Base-by-base conservation (phyloP, 1,284 basidiomycete species). In the Trichosporon sp. region DNA sequence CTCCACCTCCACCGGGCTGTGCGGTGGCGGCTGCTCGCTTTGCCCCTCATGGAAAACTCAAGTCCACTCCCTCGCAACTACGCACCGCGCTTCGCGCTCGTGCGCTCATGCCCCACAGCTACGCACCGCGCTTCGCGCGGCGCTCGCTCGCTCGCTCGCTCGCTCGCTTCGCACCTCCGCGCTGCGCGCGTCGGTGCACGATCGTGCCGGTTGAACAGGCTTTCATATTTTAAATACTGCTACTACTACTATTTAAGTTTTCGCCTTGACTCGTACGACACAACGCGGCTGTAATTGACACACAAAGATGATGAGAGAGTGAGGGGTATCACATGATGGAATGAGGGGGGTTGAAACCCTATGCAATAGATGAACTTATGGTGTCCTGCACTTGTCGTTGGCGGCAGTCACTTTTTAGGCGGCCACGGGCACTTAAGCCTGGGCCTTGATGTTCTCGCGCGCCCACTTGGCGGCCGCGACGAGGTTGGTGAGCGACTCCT, bases 391-490 rank as follows among this genome's bases (percentile, higher is more conserved):
- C 56, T 60, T 60, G 56, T 60, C 27, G 56, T 60, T 60, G 44
- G 44, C 27, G 56, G 56, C 29, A 60, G 56, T 29, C 56, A 60
- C 56, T 60, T 60, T 60, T 60, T 60, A 29, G 56, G 27, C 29
- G 15, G 29, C 7, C 44, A n/a, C 15, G 44, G 18, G 15, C 56
- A 13, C 1, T 60, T 60, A 60, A 23, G 60, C 35, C 23, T 32
- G 32, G 66, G n/a, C 15, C 25, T 44, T 88, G 83, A 90, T 90
- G 79, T 87, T 88, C 85, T 89, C 82, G 81, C 93, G 91, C 77
- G 93, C 93, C 92, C 92, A 95, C 81, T 90, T 89, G 77, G 93
- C 93, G 82, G 89, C 93, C 75, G 88, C 88, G 81, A 98, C 96
- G 79, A 96, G 73, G 87, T 97, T 98, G 78, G 85, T 82, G 81